Base-by-base conservation (phyloP, 2,329 filamentous ascomycete genomes). In the Madurella mycetomatis region DNA sequence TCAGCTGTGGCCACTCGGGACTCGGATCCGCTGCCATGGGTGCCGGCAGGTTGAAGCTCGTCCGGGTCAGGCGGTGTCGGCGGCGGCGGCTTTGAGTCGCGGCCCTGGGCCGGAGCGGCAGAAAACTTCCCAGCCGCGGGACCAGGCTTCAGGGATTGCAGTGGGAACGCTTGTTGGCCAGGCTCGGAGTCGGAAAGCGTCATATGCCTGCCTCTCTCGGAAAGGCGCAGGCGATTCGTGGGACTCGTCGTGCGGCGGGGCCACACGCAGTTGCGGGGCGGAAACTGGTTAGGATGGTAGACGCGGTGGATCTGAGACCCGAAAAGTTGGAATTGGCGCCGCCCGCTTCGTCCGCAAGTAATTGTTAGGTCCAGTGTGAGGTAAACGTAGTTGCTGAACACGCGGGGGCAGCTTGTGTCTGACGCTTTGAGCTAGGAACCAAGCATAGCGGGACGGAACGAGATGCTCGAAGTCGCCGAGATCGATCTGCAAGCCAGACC, bases 1-100 rank as follows among this genome's bases (percentile, higher is more conserved):
- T 60, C 54, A 49, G 52, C 54, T 52, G 58, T 52, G 49, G 55
- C 43, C 54, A 47, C 53, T 43, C 51, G 48, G 32, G 60, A 43
- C 48, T 59, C 52, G 45, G 54, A 53, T 57, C 54, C 53, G 50
- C 54, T 55, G 64, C 65, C 65, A 66, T 66, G 58, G 51, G 59
- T 34, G 42, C 56, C 39, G 49, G 53, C 48, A 34, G 39, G 43
- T 53, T 17, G 25, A 41, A 50, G 39, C 25, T 51, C 45, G 53
- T 54, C 37, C 47, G 30, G 47, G 52, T 53, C 43, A 30, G 49
- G 62, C 37, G 54, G 46, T n/a, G n/a, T n/a, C 34, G 42, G 31
- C n/a, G 41, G 53, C 41, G 43, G 34, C 18, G 39, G 43, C 47
- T 31, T 46, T 43, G 18, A 41, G 45, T 54, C 53, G 47, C 17